Percentiles rank a stretch among this genome's conserved stretches.
Evolutionary conservation across 192 early-diverging fungal genomes (phyloP).

Genomic region (Kappamyces sp.): DNA sequence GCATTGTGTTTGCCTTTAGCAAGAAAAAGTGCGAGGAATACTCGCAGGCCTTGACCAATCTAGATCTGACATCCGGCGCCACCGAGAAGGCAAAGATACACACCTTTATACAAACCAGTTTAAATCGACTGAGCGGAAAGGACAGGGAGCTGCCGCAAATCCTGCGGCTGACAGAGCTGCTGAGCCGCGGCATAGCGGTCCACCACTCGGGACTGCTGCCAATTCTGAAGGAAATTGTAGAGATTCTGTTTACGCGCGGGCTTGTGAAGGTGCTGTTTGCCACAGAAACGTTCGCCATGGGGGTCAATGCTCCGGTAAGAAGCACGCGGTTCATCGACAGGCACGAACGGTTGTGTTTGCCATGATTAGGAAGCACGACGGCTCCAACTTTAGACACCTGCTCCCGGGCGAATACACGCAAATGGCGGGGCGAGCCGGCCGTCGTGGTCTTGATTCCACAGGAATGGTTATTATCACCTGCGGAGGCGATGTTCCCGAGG

Average conservation of each 20-base stretch:
- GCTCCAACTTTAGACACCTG: slow-evolving; percentile 77
- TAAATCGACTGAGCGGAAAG: slow-evolving; percentile 66
- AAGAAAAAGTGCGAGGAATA: slow-evolving; percentile 94
- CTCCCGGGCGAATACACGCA: slow-evolving; percentile 97
- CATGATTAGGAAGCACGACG: slow-evolving; percentile 87
- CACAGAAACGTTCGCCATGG: slow-evolving; percentile 99
- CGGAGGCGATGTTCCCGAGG: slow-evolving; percentile 53
- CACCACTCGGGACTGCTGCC: slow-evolving; percentile 96
- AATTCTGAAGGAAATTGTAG: slow-evolving; percentile 97
- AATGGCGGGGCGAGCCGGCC: slow-evolving; percentile 96
- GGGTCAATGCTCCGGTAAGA: slow-evolving; percentile 98
- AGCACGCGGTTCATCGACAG: too few species aligned
- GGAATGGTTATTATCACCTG: slow-evolving; percentile 88
- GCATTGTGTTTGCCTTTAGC: slow-evolving; percentile 92
- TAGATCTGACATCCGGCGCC: slow-evolving; percentile 71
- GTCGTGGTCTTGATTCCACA: slow-evolving; percentile 86
- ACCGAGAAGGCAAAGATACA: slow-evolving; percentile 82
- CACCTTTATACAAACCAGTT: slow-evolving; percentile 73
- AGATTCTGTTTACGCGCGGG: slow-evolving; percentile 86
- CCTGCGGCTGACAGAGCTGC: slow-evolving; percentile 70
- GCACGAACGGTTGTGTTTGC: slow-evolving; percentile 91
- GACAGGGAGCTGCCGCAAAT: slow-evolving; percentile 89
- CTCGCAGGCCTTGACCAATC: slow-evolving; percentile 65
- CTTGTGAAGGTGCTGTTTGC: slow-evolving; percentile 92
- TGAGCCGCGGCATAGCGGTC: slow-evolving; percentile 89